phyloP scores from a whole-genome alignment of 192 early-diverging fungal genomes.

The Backusella parvicylindrica region DNA sequence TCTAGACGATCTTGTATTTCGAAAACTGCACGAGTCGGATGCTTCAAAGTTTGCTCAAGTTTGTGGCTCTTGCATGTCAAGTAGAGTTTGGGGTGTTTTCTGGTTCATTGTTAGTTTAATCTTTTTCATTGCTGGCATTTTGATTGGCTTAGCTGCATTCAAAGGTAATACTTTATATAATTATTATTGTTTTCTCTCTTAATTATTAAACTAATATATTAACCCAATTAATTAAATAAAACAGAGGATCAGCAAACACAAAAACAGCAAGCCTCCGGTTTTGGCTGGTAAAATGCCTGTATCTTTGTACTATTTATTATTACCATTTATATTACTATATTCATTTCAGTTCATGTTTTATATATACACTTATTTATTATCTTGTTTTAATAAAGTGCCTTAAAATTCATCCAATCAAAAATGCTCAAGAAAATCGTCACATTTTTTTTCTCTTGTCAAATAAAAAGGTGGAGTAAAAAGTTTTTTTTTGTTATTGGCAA shows the following conservation, averaged over 20 bases:
- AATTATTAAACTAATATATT: not conserved
- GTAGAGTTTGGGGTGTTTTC: constrained; percentile 84
- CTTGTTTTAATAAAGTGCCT: not conserved
- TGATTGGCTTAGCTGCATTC: constrained; percentile 78
- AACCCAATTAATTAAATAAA: not conserved
- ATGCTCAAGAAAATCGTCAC: not conserved
- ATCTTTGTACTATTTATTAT: not conserved
- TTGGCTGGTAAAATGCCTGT: constrained; percentile 27
- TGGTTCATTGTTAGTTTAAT: constrained; percentile 88
- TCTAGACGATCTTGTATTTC: constrained; percentile 84
- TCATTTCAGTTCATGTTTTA: not conserved
- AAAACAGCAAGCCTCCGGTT: constrained; percentile 29
- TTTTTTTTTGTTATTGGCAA: not conserved
- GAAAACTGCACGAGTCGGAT: constrained; percentile 95
- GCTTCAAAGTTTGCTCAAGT: constrained; percentile 80
- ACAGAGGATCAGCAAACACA: constrained; percentile 31
- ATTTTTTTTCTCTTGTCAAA: not conserved
- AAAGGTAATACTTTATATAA: constrained; percentile 43
- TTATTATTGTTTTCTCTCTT: not conserved
- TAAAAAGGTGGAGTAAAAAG: not conserved
- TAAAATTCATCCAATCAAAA: not conserved
- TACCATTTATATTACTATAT: not conserved
- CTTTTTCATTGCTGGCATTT: constrained; percentile 76
- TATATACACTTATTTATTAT: not conserved
- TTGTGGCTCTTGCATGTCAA: constrained; percentile 64